phyloP scores from a whole-genome alignment of 441 rosid genomes.

The Adansonia madagascariensis region DNA sequence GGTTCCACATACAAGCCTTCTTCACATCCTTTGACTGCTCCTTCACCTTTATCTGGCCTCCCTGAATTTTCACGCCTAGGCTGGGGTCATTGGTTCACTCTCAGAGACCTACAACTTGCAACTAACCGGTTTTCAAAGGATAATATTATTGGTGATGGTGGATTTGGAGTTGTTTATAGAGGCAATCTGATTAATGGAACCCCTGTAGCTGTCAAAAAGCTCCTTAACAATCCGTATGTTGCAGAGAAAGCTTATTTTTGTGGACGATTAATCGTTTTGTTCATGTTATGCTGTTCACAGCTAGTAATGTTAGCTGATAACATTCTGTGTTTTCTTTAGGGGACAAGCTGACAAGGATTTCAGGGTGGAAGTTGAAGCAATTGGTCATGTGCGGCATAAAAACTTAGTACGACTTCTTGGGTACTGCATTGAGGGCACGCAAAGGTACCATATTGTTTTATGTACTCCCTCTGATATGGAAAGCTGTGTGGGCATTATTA shows the following conservation, averaged over 20 bases:
- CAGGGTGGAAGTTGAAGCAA: constrained; percentile 81
- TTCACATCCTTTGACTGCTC: constrained; percentile 45
- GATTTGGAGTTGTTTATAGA: constrained; percentile 73
- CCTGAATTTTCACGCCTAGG: constrained; percentile 71
- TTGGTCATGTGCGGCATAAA: constrained; percentile 81
- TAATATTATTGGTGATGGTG: constrained; percentile 79
- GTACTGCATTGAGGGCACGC: constrained; percentile 78
- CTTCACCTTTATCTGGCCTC: constrained; percentile 64
- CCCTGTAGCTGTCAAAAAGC: constrained; percentile 74
- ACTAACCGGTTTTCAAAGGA: constrained; percentile 67
- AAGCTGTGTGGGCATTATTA: not conserved
- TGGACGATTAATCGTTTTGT: constrained; percentile 1
- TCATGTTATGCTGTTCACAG: constrained; percentile 21
- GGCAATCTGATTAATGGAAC: constrained; percentile 63
- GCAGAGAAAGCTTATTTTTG: constrained; percentile 13
- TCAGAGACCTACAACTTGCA: constrained; percentile 72
- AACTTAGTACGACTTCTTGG: constrained; percentile 82
- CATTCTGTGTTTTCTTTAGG: constrained; percentile 34
- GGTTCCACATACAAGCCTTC: constrained; percentile 43
- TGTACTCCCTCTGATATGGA: constrained; percentile 18
- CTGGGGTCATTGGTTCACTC: constrained; percentile 88
- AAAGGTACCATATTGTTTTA: constrained; percentile 44
- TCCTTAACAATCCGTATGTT: constrained; percentile 73
- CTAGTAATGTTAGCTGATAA: not conserved
- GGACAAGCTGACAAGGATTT: constrained; percentile 84